Evolutionary conservation across 1,139 yeast genomes (phyloP).

Genomic region (Magnusiomyces tetraspermus): DNA sequence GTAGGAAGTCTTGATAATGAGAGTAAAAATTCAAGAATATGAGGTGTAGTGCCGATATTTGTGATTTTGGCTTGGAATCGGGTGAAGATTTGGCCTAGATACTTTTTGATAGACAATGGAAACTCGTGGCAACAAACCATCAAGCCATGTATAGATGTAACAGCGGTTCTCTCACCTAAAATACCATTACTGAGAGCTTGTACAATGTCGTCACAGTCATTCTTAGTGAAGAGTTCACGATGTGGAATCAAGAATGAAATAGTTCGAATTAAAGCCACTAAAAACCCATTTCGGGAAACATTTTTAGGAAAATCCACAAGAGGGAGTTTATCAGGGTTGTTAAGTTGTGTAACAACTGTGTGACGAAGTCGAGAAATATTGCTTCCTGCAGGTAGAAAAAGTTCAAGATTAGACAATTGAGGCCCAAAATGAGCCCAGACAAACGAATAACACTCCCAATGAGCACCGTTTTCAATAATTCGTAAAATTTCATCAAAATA

Average conservation of each 20-base stretch:
- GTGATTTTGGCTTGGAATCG: slow-evolving; percentile 68
- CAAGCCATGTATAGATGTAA: slow-evolving; percentile 67
- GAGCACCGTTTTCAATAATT: slow-evolving; percentile 46
- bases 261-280: slow-evolving; percentile 56
- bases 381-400: slow-evolving; percentile 42
- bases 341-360: slow-evolving; percentile 52
- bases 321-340: slow-evolving; percentile 39
- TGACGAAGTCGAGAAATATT: slow-evolving; percentile 41
- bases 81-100: slow-evolving; percentile 53
- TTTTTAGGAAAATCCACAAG: slow-evolving; percentile 36
- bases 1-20: slow-evolving; percentile 59
- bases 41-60: slow-evolving; percentile 58
- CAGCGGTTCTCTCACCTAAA: slow-evolving; percentile 63
- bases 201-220: slow-evolving; percentile 62
- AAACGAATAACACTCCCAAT: slow-evolving; percentile 66
- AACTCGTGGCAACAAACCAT: slow-evolving; percentile 74
- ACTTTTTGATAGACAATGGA: slow-evolving; percentile 64
- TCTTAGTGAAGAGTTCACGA: slow-evolving; percentile 45
- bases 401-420: slow-evolving; percentile 53
- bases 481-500: slow-evolving; percentile 48
- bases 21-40: slow-evolving; percentile 64
- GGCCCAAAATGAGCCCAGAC: slow-evolving; percentile 62
- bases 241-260: slow-evolving; percentile 63
- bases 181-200: slow-evolving; percentile 55
- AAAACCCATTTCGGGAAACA: slow-evolving; percentile 51